Evolutionary conservation across 2,329 filamentous ascomycete genomes (phyloP).

Genomic region (Xylaria sp.): DNA sequence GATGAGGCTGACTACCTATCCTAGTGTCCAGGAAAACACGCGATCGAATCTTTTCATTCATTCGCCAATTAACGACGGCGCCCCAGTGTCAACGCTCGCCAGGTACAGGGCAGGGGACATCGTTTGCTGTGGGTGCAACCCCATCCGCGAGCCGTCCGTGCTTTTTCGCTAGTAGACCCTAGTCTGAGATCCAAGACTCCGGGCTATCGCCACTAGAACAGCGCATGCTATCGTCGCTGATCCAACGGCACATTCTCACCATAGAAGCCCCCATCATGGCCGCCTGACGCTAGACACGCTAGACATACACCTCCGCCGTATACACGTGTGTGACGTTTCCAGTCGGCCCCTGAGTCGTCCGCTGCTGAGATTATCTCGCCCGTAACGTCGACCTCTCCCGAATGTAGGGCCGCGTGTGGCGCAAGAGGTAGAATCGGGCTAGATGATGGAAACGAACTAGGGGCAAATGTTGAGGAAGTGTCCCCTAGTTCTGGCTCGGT

Average conservation of each 20-base stretch:
- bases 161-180: constrained; percentile 20
- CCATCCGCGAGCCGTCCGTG: constrained; percentile 11
- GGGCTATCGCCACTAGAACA: constrained; percentile 9
- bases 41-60: constrained; percentile 18
- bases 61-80: constrained; percentile 35
- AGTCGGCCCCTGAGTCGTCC: constrained; percentile 61
- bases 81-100: constrained; percentile 7
- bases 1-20: constrained; percentile 29
- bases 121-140: constrained; percentile 8
- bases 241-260: constrained; percentile 65
- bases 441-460: constrained; percentile 62
- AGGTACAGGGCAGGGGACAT: constrained; percentile 28
- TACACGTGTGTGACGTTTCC: constrained; percentile 69
- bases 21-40: constrained; percentile 14
- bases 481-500: constrained; percentile 39
- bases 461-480: constrained; percentile 53
- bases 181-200: constrained; percentile 13
- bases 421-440: constrained; percentile 61
- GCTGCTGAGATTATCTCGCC: constrained; percentile 63
- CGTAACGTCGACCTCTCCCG: constrained; percentile 56
- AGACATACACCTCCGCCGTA: constrained; percentile 69
- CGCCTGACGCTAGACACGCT: constrained; percentile 63
- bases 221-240: constrained; percentile 56
- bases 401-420: constrained; percentile 52
- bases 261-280: constrained; percentile 61